Percentiles rank a stretch among this genome's conserved stretches.
These are phyloP conservation scores for Claviceps paspali DNA, from an alignment of 2,329 filamentous ascomycete genomes.

Conservation along the genomic window DNA sequence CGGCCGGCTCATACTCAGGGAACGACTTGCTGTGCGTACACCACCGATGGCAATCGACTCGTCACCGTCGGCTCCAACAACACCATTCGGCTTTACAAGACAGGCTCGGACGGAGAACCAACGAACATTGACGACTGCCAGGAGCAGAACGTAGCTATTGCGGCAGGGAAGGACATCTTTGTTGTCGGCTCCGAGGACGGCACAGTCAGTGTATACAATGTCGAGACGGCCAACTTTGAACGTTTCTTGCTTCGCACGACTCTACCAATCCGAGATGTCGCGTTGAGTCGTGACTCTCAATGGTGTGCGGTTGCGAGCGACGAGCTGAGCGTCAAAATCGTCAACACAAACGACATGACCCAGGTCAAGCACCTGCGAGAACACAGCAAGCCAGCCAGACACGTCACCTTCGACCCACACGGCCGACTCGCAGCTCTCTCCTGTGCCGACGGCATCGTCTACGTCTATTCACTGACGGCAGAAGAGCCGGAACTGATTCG, in stretches of 20 bases:
- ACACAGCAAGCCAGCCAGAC: slow-evolving; percentile 76
- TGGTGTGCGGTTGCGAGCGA: slow-evolving; percentile 97
- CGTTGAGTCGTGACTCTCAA: slow-evolving; percentile 62
- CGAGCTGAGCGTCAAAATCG: slow-evolving; percentile 79
- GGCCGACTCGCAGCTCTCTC: slow-evolving; percentile 65
- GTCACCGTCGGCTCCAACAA: slow-evolving; percentile 91
- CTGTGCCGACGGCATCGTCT: slow-evolving; percentile 77
- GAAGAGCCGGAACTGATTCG: slow-evolving; percentile 69
- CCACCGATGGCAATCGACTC: slow-evolving; percentile 70
- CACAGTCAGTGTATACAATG: slow-evolving; percentile 86
- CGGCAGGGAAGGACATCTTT: slow-evolving; percentile 65
- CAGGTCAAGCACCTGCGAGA: slow-evolving; percentile 67
- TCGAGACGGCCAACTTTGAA: slow-evolving; percentile 59
- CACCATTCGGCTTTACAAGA: slow-evolving; percentile 81
- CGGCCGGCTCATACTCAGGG: slow-evolving; percentile 71
- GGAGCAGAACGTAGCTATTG: slow-evolving; percentile 71
- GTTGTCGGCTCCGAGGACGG: slow-evolving; percentile 87
- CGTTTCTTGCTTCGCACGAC: slow-evolving; percentile 69
- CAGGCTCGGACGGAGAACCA: slow-evolving; percentile 83
- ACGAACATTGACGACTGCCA: slow-evolving; percentile 81
- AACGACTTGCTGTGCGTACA: slow-evolving; percentile 76
- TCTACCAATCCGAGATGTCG: slow-evolving; percentile 75
- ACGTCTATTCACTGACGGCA: slow-evolving; percentile 70
- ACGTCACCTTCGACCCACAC: slow-evolving; percentile 73
- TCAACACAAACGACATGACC: slow-evolving; percentile 65